Base-by-base conservation (phyloP, 192 early-diverging fungal species). In the Chytriomyces hyalinus region DNA sequence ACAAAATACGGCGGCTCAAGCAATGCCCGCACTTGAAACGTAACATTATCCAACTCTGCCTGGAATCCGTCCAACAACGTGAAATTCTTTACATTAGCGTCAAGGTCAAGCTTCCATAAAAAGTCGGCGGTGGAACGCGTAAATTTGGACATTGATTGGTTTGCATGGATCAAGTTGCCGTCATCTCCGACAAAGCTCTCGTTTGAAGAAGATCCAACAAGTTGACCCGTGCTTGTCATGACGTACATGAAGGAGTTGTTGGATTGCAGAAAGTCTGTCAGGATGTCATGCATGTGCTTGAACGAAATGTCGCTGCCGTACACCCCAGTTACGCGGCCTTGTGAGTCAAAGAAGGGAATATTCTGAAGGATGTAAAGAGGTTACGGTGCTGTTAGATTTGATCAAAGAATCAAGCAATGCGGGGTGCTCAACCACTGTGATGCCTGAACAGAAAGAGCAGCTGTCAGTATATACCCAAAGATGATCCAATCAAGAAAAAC, bases 1-100 rank as follows among this genome's bases (percentile, higher is more conserved):
- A 64, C 22, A 13, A 64, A 24, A 11, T 64, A 11, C 10, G 62
- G 62, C 24, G 62, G 10, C 17, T 64, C 36, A 11, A 28, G 22
- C 62, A 64, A 28, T 11, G 36, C 62, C 6, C 62, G 62, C 20
- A 64, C 62, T 64, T 64, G 62, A 26, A 64, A 64, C 20, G 11
- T 28, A 11, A 64, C 11, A 10, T 36, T 36, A 6, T 24, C 11
- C 11, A 28, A 64, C 11, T 59, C 57, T n/a, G 15, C 15, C 15
- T 20, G 15, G 20, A n/a, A n/a, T 7, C 57, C 20, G 24, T 11
- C 22, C 36, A 36, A 36, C 36, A 36, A 2, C 4, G 36, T 36
- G 36, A 36, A 36, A 36, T 36, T 36, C 4, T 36, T 36, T 36
- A 36, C 36, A 36, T 36, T 4, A 36, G 36, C 36, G 36, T 36